Conservation (phyloP, 176 grass and related monocot genomes). For the Cenchrus americanus region DNA sequence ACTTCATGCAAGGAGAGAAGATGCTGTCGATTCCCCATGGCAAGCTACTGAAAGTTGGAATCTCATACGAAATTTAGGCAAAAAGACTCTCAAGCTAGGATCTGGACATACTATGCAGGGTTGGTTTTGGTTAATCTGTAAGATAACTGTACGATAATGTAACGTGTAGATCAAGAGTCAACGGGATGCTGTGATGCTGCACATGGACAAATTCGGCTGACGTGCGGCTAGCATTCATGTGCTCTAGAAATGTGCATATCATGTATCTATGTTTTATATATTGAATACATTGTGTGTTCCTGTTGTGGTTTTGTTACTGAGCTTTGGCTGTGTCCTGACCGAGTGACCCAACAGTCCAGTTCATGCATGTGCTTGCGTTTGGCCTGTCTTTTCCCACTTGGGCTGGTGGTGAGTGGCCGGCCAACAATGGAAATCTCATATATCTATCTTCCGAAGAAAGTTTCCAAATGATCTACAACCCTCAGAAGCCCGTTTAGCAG, state of each 20-base stretch:
- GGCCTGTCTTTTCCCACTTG: no score
- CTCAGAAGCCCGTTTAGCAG: no score
- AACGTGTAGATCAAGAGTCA: background rate
- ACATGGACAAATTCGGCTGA: background rate
- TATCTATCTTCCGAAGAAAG: no score
- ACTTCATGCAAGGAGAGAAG: constrained; percentile 52
- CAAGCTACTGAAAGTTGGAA: constrained; percentile 54
- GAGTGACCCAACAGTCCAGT: no score
- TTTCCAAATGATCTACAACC: no score
- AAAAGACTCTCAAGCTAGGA: background rate
- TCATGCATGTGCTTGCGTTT: no score
- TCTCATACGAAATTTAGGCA: constrained; percentile 51
- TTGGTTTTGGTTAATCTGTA: background rate
- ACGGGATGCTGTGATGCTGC: constrained; percentile 1
- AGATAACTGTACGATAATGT: background rate
- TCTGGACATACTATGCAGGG: background rate
- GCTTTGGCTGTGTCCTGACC: no score
- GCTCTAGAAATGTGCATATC: background rate
- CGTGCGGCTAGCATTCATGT: background rate
- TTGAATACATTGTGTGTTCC: background rate
- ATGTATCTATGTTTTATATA: no score
- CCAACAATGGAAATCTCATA: no score
- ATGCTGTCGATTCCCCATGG: constrained; percentile 41
- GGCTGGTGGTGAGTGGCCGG: no score
- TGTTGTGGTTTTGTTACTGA: no score